phyloP scores from a whole-genome alignment of 768 basidiomycete genomes.

The Termitomyces sp. region DNA sequence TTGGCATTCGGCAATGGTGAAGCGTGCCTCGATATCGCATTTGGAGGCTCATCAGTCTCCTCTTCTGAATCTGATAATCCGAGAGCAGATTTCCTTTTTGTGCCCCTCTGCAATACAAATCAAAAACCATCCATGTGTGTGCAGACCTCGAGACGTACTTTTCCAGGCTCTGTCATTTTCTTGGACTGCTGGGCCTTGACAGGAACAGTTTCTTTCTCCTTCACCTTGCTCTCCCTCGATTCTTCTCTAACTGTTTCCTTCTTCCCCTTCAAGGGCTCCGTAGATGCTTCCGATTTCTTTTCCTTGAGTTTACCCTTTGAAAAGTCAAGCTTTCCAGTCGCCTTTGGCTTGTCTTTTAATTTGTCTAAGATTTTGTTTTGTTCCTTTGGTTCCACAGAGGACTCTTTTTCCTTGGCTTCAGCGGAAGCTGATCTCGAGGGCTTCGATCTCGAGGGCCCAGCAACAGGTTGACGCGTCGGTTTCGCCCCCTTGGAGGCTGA shows the following conservation, averaged over 20 bases:
- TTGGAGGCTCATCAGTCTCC: conserved; percentile 9
- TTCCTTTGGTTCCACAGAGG: conserved; percentile 9
- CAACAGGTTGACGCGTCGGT: conserved; percentile 27
- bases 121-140: not conserved
- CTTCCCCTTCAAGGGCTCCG: conserved; percentile 6
- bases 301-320: conserved; percentile 17
- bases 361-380: conserved; percentile 7
- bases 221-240: conserved; percentile 12
- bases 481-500: conserved; percentile 12
- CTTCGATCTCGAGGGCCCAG: conserved; percentile 34
- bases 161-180: conserved; percentile 13
- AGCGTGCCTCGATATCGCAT: conserved; percentile 2
- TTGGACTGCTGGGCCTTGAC: conserved; percentile 10
- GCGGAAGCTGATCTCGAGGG: conserved; percentile 22
- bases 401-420: conserved; percentile 8
- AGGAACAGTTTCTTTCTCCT: conserved; percentile 9
- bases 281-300: not conserved
- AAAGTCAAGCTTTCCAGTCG: conserved; percentile 15
- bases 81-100: conserved; percentile 38
- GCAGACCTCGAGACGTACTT: conserved; percentile 8
- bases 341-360: conserved; percentile 12
- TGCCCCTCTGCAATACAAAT: conserved; percentile 23
- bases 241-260: not conserved
- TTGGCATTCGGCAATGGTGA: conserved; percentile 7
- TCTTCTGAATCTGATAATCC: conserved; percentile 23